Percentiles rank a stretch among this genome's conserved stretches.
These are phyloP conservation scores for Aspergillus uvarum DNA, from an alignment of 2,329 filamentous ascomycete genomes.

Conservation along the genomic window DNA sequence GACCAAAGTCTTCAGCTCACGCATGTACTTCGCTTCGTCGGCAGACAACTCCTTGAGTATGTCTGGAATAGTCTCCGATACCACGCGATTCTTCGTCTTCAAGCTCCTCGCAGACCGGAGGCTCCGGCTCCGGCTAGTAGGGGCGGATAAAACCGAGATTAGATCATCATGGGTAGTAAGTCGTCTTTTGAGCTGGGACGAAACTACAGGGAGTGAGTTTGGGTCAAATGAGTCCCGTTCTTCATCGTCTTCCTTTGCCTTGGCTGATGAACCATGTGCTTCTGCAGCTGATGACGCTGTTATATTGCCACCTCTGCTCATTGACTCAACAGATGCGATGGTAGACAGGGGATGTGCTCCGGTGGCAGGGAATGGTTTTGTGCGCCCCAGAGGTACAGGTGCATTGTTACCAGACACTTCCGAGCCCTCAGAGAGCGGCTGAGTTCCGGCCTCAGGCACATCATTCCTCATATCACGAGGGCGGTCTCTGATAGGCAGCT, in stretches of 20 bases:
- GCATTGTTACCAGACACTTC: conserved; percentile 39
- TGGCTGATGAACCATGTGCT: conserved; percentile 11
- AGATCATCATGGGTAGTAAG: conserved; percentile 91
- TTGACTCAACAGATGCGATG: conserved; percentile 58
- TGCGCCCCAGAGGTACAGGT: conserved; percentile 42
- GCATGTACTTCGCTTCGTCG: conserved; percentile 84
- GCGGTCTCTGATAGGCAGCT: conserved; percentile 15
- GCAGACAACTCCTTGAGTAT: conserved; percentile 75
- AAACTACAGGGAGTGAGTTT: conserved; percentile 47
- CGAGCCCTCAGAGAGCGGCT: conserved; percentile 37
- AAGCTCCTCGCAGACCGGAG: conserved; percentile 76
- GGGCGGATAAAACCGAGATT: conserved; percentile 81
- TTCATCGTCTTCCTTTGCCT: conserved; percentile 37
- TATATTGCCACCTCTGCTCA: conserved; percentile 36
- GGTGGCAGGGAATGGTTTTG: conserved; percentile 52
- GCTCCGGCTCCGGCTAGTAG: conserved; percentile 62
- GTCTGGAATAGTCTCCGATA: conserved; percentile 69
- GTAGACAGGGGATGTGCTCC: conserved; percentile 58
- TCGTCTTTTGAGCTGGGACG: conserved; percentile 62
- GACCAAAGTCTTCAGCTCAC: conserved; percentile 88
- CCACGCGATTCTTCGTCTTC: conserved; percentile 66
- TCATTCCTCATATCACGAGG: conserved; percentile 26
- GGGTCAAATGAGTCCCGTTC: conserved; percentile 48
- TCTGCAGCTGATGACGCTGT: conserved; percentile 28
- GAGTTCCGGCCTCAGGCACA: conserved; percentile 29